Evolutionary conservation across 495 filamentous ascomycete species (phyloP), one percentile per base, ranked within the genome.

Genomic region (Penicillium canariense): DNA sequence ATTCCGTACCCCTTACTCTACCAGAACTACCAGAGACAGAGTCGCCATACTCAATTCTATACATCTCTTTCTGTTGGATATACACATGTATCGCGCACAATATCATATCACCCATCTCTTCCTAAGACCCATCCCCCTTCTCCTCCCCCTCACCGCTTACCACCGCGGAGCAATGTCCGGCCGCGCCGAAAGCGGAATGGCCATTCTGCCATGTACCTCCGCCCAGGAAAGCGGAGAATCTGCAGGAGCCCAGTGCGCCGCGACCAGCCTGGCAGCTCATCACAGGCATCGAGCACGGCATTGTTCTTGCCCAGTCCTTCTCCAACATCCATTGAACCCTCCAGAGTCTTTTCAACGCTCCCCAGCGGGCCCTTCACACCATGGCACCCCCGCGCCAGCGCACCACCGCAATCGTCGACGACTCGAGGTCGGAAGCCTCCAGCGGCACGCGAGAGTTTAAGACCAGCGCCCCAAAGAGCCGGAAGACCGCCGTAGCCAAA

Each of bases 361-460:
- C 45, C 23, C 45, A n/a, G 34, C 49, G 27, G 35, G 56, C 50
- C 36, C 42, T 47, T 26, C 27, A 26, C 57, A 54, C 50, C 53
- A 78, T 78, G 75, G 72, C 75, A 56, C 75, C 75, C 67, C 75
- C 75, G 67, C 75, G 75, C 47, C 73, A 75, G 61, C 72, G 73
- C 40, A 67, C 71, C 42, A 59, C 72, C 43, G 71, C 70, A 14
- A 56, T 69, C 43, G 63, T 71, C 25, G 79, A 82, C 46, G 79
- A 82, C 63, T 81, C 79, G 35, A 68, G 78, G 35, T 81, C 78
- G 18, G 79, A 82, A 68, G 74, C 77, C 26, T 81, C 78, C 20
- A 81, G 78, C 51, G 71, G 71, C 49, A 74, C 77, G 15, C 74
- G 72, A 65, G 77, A 81, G 56, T 71, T 71, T 47, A 72, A 67